Base-by-base conservation (phyloP, 2,329 filamentous ascomycete species). In the Cryphonectria japonica region DNA sequence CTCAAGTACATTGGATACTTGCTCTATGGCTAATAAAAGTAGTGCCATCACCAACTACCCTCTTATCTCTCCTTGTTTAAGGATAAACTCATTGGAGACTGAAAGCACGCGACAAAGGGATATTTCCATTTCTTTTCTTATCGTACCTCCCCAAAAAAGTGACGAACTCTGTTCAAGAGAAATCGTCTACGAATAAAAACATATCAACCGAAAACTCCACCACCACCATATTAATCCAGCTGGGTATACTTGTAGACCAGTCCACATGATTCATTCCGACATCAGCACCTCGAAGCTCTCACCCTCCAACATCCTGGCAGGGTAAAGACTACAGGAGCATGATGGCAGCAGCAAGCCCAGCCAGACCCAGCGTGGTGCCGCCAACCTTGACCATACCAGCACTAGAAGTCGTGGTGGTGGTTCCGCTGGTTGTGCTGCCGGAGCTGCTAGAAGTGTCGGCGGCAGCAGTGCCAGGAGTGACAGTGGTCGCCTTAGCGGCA, bases 281-380 rank as follows among this genome's bases (percentile, higher is more conserved):
- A 16, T n/a, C 26, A 50, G 32, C 34, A 19, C 32, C 16, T 19
- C 29, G 14, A 29, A 16, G 46, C 46, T 22, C 16, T 11, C 19
- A 19, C 32, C 59, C 11, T 19, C 34, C 34, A 54, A 29, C 34
- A 41, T 64, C 43, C 19, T 54, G 71, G 78, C 37, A 80, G 13
- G 22, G 19, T 2, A n/a, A n/a, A 50, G 26, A 37, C 75, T 78
- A 81, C 66, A 88, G 78, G 75, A 87, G 74, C 71, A 87, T 78
- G 70, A 82, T 80, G 46, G 80, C 81, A 66, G 76, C 79, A 16
- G 75, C 84, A 46, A 85, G 72, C 71, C 77, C 82, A 66, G 85
- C 73, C 63, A 88, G 79, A 59, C 79, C 79, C 72, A 84, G 74
- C 22, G 82, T 79, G 76, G 82, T 79, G 76, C 79, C 79, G 37